Percentiles rank a stretch among this genome's conserved stretches.
Conservation (phyloP, 345 rosid species). For the Capsella bursapastoris region DNA sequence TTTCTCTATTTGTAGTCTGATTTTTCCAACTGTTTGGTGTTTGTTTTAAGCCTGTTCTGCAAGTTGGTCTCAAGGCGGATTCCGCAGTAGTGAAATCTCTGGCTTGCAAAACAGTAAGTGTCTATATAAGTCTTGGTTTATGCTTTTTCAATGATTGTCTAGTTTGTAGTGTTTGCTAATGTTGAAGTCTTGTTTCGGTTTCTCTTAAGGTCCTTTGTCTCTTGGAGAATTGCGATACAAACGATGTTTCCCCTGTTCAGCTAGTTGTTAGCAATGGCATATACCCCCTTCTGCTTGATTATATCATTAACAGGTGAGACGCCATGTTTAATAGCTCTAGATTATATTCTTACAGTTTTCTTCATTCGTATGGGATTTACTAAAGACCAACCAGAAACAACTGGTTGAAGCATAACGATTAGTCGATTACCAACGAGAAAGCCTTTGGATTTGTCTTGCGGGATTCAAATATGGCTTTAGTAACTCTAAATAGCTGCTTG, state of each 20-base stretch:
- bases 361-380: background rate
- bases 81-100: constrained; percentile 62
- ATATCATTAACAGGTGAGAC: constrained; percentile 67
- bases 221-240: constrained; percentile 54
- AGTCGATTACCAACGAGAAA: background rate
- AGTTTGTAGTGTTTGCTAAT: constrained; percentile 19
- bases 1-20: constrained; percentile 19
- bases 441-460: constrained; percentile 9
- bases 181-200: constrained; percentile 11
- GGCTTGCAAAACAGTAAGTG: constrained; percentile 84
- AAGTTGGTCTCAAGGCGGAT: constrained; percentile 71
- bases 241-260: constrained; percentile 53
- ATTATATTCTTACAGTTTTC: background rate
- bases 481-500: background rate
- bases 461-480: constrained; percentile 5
- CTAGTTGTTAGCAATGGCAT: constrained; percentile 58
- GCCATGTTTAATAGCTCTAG: background rate
- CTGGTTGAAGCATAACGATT: background rate
- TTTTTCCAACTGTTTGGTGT: constrained; percentile 7
- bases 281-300: constrained; percentile 79
- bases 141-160: background rate
- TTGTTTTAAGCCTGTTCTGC: constrained; percentile 64
- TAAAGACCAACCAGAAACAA: background rate
- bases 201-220: constrained; percentile 61
- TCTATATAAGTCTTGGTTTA: background rate